Evolutionary conservation across 495 filamentous ascomycete species (phyloP).

Genomic region (Neurospora sp.): DNA sequence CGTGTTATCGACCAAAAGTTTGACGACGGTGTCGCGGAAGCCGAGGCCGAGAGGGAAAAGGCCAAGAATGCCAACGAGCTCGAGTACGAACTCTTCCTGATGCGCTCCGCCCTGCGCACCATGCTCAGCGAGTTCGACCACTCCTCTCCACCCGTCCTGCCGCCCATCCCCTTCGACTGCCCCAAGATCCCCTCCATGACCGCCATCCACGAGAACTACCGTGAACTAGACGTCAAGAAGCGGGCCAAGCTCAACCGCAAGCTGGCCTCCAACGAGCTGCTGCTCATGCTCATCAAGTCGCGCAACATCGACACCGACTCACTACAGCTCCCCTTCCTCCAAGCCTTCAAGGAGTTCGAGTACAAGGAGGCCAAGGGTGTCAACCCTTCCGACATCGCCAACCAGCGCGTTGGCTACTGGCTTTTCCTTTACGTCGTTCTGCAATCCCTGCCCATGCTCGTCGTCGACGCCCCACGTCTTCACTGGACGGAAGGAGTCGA

Average conservation of each 20-base stretch:
- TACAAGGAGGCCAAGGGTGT: constrained; percentile 61
- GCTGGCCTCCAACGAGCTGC: constrained; percentile 69
- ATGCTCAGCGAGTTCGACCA: constrained; percentile 81
- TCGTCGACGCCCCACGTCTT: constrained; percentile 76
- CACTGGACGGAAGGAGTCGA: constrained; percentile 74
- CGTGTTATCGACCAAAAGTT: constrained; percentile 45
- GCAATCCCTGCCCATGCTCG: constrained; percentile 81
- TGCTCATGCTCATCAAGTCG: constrained; percentile 58
- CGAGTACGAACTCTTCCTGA: constrained; percentile 30
- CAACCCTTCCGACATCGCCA: constrained; percentile 58
- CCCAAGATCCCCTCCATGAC: constrained; percentile 65
- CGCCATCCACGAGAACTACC: constrained; percentile 49
- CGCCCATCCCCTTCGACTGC: constrained; percentile 84
- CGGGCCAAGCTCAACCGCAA: constrained; percentile 55
- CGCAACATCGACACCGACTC: constrained; percentile 62
- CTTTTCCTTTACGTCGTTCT: constrained; percentile 88
- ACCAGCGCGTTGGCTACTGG: constrained; percentile 82
- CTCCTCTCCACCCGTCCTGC: constrained; percentile 76
- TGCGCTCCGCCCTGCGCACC: constrained; percentile 49
- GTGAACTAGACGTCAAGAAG: constrained; percentile 56
- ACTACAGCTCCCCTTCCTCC: constrained; percentile 55
- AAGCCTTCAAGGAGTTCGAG: constrained; percentile 77
- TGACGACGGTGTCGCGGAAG: constrained; percentile 11
- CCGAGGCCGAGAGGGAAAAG: constrained; percentile 9
- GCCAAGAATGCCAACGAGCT: constrained; percentile 1